Evolutionary conservation across 768 basidiomycete species (phyloP), one percentile per base, ranked within the genome.

Genomic region (Favolaschia claudopus): DNA sequence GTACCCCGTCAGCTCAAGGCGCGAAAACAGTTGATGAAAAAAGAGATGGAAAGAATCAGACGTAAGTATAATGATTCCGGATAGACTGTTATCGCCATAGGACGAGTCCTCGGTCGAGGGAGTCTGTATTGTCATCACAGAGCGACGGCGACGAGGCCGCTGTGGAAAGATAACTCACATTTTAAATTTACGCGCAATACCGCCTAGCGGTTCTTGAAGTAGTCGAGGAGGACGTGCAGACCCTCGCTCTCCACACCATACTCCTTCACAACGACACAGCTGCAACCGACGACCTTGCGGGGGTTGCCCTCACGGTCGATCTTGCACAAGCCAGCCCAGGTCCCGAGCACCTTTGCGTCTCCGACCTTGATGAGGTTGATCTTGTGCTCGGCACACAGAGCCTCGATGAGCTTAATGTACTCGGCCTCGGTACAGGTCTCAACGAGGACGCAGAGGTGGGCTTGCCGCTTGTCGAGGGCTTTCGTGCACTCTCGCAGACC

Each of bases 321-420:
- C 86, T 99, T 99, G 90, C 96, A 98, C 62, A 99, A 87, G 72
- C 96, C 96, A 68, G 94, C 95, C 96, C 96, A 99, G 67, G 91
- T 93, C 32, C 96, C 96, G 72, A 99, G 91, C 66, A 96, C 88
- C 82, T 99, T 99, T 72, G 94, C 91, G 77, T 99, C 96, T 69
- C 93, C 93, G 67, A 96, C 93, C 82, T 98, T 99, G 93, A 99
- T 98, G 65, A 99, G 82, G 84, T 95, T 95, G 82, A 99, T 98
- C 80, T 96, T 96, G 89, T 99, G 96, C 82, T 97, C 95, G 63
- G 94, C 92, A 76, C 96, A 99, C 74, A 99, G 94, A 47, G 96
- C 96, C 82, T 98, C 96, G 68, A 99, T 97, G 82, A 99, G 93
- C 84, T 98, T 99, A 88, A 97, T 93, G 86, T 99, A 99, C 80